Conservation (phyloP, 768 basidiomycete genomes). For the Hirschioporus abietinus region DNA sequence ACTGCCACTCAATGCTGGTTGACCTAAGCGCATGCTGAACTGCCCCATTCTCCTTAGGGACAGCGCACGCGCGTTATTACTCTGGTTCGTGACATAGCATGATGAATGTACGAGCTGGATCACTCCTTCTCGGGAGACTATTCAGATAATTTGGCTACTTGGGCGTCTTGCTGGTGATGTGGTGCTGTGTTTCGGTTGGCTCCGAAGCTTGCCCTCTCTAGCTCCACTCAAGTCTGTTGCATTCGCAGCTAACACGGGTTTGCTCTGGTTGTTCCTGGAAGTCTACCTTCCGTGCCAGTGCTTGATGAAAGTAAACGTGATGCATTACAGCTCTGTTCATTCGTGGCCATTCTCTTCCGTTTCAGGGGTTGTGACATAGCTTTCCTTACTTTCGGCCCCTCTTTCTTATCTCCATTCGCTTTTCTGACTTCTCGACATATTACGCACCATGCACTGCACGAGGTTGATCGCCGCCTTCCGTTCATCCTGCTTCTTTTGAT, state of each 20-base stretch:
- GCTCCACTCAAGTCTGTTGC: not conserved
- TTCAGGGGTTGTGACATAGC: not conserved
- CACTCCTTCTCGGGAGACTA: too few species aligned
- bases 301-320: too few species aligned
- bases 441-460: not conserved
- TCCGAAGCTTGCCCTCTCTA: too few species aligned
- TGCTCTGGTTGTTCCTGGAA: not conserved
- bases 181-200: too few species aligned
- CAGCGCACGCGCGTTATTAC: too few species aligned
- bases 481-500: not conserved
- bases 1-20: too few species aligned
- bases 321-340: not conserved
- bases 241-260: not conserved
- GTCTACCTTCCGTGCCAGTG: not conserved
- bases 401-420: not conserved
- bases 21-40: too few species aligned
- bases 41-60: too few species aligned
- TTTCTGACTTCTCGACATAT: not conserved
- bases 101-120: too few species aligned
- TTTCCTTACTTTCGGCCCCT: not conserved
- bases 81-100: too few species aligned
- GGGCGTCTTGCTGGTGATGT: too few species aligned
- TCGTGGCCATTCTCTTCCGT: not conserved
- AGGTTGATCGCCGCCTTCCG: not conserved
- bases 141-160: too few species aligned